A percentile compares a stretch with the other conserved stretches of the same genome.
These are phyloP conservation scores for Botrytis fabae DNA, from an alignment of 2,329 filamentous ascomycete genomes.

Conservation along the genomic window DNA sequence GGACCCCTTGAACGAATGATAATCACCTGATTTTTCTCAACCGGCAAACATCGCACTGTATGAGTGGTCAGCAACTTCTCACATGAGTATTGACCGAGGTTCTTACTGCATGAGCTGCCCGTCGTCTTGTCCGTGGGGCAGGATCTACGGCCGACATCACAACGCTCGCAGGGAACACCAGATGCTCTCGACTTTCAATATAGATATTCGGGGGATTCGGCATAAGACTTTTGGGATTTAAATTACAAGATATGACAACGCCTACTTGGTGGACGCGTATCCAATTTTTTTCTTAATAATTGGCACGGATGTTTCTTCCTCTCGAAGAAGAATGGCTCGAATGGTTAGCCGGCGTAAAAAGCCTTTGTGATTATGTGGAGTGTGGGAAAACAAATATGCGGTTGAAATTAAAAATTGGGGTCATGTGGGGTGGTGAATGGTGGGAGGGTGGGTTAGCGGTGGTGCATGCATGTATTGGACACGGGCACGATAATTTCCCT, in stretches of 20 bases:
- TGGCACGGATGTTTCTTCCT: not conserved
- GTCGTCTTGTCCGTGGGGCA: constrained; percentile 9
- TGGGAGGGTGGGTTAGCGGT: not conserved
- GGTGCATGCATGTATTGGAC: not conserved
- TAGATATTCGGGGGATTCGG: constrained; percentile 1
- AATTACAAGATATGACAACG: not conserved
- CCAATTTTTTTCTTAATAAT: not conserved
- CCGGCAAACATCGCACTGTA: constrained; percentile 50
- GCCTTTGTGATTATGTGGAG: not conserved
- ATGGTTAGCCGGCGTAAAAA: not conserved
- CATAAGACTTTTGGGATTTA: not conserved
- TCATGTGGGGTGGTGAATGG: not conserved
- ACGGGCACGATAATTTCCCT: not conserved
- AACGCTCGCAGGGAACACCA: not conserved
- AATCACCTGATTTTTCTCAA: constrained; percentile 49
- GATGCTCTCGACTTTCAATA: not conserved
- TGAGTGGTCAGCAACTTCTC: constrained; percentile 7
- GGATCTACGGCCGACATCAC: constrained; percentile 18
- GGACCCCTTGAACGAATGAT: constrained; percentile 12
- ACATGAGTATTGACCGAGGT: not conserved
- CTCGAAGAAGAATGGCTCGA: not conserved
- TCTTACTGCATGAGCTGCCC: constrained; percentile 39
- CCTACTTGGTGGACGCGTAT: not conserved
- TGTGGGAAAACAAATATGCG: not conserved
- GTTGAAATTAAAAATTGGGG: not conserved